Evolutionary conservation across 306 rosid genomes (phyloP), one percentile per base, ranked within the genome.

Genomic region (Canavalia gladiata): DNA sequence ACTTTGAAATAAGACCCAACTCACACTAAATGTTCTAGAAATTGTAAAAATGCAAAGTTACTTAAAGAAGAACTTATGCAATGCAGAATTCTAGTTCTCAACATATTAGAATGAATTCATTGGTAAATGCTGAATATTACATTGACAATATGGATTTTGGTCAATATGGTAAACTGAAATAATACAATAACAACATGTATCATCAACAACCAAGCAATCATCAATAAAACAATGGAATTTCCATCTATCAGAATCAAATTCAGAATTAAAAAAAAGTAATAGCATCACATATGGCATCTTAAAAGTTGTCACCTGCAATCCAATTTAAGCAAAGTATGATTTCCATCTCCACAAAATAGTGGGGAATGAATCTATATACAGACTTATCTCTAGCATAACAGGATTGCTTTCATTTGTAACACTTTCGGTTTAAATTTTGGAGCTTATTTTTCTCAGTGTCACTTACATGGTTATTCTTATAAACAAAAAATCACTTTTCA

Each of bases 71-170:
- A 18, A 30, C 3, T 43, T 11, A 43, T 25, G 33, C 72, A 54
- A 68, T 5, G 55, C 13, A 52, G 57, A 41, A 56, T 68, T 33
- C 49, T 75, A 68, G 81, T 55, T 68, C 25, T 3, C 29, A 31
- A 47, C 70, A 29, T 71, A 76, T 54, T 39, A 81, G 35, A 13
- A 42, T 83, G 67, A 83, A 81, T 49, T 33, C 52, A 62, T 52
- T 54, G 33, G 34, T 71, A 47, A 50, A 72, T 46, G 66, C 37
- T 9, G 56, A 49, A 41, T 8, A 56, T 72, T 47, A 58, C 42
- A 54, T 62, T 37, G 66, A 60, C 55, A 70, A 51, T 34, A 51
- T 9, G 42, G 12, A 37, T 25, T 64, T 46, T 65, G 50, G 35
- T 76, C 60, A 13, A 54, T 47, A 47, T 55, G 9, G 59, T 55